Conservation (phyloP, 768 basidiomycete genomes). For the Macrolepiota fuliginosa region DNA sequence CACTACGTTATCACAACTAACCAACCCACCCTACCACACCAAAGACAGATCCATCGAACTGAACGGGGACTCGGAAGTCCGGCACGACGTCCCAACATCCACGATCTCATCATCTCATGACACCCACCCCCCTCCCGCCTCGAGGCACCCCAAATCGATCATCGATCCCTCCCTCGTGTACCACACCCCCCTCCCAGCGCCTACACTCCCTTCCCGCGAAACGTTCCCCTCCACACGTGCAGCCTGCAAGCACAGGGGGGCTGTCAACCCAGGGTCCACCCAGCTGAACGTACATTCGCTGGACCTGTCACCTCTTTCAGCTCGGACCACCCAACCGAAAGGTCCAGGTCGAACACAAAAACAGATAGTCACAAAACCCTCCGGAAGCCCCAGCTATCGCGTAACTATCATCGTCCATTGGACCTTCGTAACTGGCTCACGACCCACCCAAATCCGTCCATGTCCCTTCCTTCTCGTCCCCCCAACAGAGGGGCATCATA, state of each 20-base stretch:
- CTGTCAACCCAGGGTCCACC: too few species aligned
- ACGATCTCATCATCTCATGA: not conserved
- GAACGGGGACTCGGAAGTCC: not conserved
- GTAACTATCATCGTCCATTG: not conserved
- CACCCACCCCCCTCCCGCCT: not conserved
- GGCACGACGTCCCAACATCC: too few species aligned
- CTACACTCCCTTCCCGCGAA: not conserved
- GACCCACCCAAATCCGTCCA: too few species aligned
- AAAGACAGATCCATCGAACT: not conserved
- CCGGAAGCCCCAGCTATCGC: not conserved
- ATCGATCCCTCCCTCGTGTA: not conserved
- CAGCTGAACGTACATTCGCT: too few species aligned
- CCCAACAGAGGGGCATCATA: not conserved
- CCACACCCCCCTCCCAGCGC: not conserved
- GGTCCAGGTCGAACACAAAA: too few species aligned
- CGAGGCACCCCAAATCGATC: not conserved
- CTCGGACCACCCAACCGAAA: too few species aligned
- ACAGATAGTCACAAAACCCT: not conserved
- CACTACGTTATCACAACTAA: too few species aligned
- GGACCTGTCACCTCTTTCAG: too few species aligned
- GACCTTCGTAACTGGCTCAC: too few species aligned
- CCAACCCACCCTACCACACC: too few species aligned
- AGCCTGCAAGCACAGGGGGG: not conserved
- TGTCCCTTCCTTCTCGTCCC: too few species aligned
- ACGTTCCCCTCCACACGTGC: not conserved